Evolutionary conservation across 768 basidiomycete species (phyloP).

Genomic region (Kondoa malvinella): DNA sequence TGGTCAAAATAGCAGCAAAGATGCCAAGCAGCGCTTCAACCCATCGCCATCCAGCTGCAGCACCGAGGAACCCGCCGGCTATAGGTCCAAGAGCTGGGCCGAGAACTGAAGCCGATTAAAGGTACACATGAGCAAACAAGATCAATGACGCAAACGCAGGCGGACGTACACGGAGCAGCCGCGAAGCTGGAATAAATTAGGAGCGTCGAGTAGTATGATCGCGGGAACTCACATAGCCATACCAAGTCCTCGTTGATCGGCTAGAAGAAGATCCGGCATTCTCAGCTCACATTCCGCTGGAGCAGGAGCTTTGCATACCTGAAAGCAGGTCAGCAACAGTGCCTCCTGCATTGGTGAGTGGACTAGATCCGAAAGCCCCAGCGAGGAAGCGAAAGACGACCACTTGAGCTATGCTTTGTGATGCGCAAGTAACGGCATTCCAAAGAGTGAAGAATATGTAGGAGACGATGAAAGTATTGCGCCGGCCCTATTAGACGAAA

Average conservation of each 20-base stretch:
- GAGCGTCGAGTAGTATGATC: too few relatives aligned
- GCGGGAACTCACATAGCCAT: background rate
- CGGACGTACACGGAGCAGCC: too few relatives aligned
- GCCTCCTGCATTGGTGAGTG: constrained; percentile 45
- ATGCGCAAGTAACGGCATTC: constrained; percentile 13
- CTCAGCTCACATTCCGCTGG: too few relatives aligned
- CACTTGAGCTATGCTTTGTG: constrained; percentile 13
- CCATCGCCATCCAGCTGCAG: constrained; percentile 31
- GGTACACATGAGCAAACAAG: too few relatives aligned
- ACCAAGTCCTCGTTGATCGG: background rate
- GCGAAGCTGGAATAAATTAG: too few relatives aligned
- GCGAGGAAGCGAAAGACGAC: constrained; percentile 28
- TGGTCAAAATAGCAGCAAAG: constrained; percentile 35
- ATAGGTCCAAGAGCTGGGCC: background rate
- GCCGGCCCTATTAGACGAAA: too few relatives aligned
- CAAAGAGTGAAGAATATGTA: constrained; percentile 18
- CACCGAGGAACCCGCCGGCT: constrained; percentile 31
- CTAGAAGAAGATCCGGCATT: constrained; percentile 17
- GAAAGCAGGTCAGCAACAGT: too few relatives aligned
- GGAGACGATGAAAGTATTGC: constrained; percentile 7
- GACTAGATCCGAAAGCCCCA: constrained; percentile 48
- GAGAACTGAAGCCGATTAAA: too few relatives aligned
- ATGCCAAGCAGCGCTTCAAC: constrained; percentile 29
- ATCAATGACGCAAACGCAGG: too few relatives aligned
- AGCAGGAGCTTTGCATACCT: too few relatives aligned